phyloP scores from a whole-genome alignment of 768 basidiomycete species.

The Porphyrellus cyaneotinctus region DNA sequence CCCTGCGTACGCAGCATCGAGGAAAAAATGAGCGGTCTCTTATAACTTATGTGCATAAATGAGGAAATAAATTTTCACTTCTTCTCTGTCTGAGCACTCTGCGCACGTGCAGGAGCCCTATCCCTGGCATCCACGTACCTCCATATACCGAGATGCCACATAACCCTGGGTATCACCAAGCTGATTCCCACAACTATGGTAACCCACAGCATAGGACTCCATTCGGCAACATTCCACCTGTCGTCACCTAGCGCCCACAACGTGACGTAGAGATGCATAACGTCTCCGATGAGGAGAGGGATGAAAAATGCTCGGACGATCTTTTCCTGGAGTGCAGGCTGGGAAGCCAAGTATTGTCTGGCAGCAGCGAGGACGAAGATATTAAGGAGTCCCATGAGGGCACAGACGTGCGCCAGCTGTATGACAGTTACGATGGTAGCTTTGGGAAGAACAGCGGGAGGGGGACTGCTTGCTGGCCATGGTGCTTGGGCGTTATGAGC shows the following conservation, averaged over 20 bases:
- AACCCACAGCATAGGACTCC: constrained; percentile 68
- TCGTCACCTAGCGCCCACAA: constrained; percentile 74
- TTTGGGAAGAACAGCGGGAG: constrained; percentile 47
- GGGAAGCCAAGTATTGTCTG: constrained; percentile 53
- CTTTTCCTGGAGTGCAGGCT: constrained; percentile 69
- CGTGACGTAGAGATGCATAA: constrained; percentile 62
- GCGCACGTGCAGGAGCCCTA: constrained; percentile 20
- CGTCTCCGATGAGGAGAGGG: constrained; percentile 67
- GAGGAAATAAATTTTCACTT: constrained; percentile 20
- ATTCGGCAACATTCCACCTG: constrained; percentile 54
- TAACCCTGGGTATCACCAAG: constrained; percentile 63
- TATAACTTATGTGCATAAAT: constrained; percentile 15
- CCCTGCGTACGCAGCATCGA: constrained; percentile 2
- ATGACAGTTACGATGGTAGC: constrained; percentile 68
- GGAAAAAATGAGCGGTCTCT: neutral
- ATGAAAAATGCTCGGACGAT: constrained; percentile 58
- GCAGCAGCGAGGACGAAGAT: constrained; percentile 59
- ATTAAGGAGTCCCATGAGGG: constrained; percentile 68
- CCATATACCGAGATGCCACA: constrained; percentile 74
- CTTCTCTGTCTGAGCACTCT: constrained; percentile 5
- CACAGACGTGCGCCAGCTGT: constrained; percentile 77
- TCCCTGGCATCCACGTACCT: constrained; percentile 69
- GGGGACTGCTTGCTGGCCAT: constrained; percentile 49
- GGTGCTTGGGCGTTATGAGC: constrained; percentile 73
- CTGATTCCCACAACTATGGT: constrained; percentile 61